A percentile compares a stretch with the other conserved stretches of the same genome.
These are phyloP conservation scores for Populus alba DNA, from an alignment of 345 rosid species.

Conservation along the genomic window DNA sequence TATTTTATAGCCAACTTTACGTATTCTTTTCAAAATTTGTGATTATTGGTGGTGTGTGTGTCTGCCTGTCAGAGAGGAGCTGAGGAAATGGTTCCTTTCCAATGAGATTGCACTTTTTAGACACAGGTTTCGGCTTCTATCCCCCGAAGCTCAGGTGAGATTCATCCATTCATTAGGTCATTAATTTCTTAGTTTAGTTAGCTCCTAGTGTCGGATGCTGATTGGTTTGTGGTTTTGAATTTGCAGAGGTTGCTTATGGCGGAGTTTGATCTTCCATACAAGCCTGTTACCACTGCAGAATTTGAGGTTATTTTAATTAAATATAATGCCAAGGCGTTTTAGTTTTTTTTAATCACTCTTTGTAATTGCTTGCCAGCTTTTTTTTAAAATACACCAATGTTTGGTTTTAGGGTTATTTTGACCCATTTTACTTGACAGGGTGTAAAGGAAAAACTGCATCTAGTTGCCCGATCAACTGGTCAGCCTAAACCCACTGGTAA, in stretches of 20 bases:
- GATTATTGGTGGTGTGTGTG: background rate
- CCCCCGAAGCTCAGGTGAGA: constrained; percentile 60
- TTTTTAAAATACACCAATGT: background rate
- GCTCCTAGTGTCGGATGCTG: background rate
- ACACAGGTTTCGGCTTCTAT: constrained; percentile 41
- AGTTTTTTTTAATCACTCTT: background rate
- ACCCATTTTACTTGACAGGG: constrained; percentile 26
- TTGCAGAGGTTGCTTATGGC: constrained; percentile 58
- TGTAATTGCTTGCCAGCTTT: background rate
- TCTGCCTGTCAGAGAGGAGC: constrained; percentile 57
- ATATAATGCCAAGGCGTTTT: background rate
- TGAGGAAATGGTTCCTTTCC: constrained; percentile 88
- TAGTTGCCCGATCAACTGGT: constrained; percentile 52
- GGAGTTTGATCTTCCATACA: constrained; percentile 68
- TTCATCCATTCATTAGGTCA: background rate
- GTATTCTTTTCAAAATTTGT: background rate
- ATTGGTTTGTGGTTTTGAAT: constrained; percentile 12
- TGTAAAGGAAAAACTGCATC: constrained; percentile 48
- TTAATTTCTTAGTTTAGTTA: background rate
- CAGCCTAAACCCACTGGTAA: constrained; percentile 45
- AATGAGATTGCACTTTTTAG: constrained; percentile 84
- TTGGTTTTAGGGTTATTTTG: background rate
- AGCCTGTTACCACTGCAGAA: constrained; percentile 58
- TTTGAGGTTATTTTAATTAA: constrained; percentile 51
- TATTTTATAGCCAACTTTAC: background rate